Percentiles rank a stretch among this genome's conserved stretches.
Conservation (phyloP, 2,329 filamentous ascomycete species). For the Gyromitra esculenta region DNA sequence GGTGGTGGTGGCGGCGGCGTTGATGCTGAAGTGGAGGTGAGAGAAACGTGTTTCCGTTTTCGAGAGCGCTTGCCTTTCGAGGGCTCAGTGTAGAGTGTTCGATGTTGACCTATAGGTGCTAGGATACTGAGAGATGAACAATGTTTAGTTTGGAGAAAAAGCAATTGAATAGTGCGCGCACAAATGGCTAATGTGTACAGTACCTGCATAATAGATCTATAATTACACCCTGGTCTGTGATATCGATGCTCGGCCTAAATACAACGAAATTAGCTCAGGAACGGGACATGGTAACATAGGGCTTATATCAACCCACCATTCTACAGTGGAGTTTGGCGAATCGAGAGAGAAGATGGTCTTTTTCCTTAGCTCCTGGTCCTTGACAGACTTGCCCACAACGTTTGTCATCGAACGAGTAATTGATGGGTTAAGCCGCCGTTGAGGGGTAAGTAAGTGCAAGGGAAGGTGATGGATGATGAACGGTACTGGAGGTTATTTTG, state of each 20-base stretch:
- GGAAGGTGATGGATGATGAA: background rate
- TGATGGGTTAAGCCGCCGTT: background rate
- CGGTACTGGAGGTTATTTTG: conserved; percentile 11
- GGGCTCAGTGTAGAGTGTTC: conserved; percentile 64
- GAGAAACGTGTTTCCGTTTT: conserved; percentile 65
- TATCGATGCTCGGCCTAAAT: conserved; percentile 68
- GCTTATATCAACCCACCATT: conserved; percentile 65
- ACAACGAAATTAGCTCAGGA: conserved; percentile 45
- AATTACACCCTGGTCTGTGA: conserved; percentile 70
- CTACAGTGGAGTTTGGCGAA: conserved; percentile 70
- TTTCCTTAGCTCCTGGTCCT: conserved; percentile 63
- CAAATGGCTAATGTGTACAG: conserved; percentile 11
- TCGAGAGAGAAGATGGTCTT: conserved; percentile 73
- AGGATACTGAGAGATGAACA: conserved; percentile 66
- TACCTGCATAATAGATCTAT: conserved; percentile 61
- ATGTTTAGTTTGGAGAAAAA: conserved; percentile 7
- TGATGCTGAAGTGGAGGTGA: conserved; percentile 53
- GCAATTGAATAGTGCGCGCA: conserved; percentile 4
- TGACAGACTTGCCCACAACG: conserved; percentile 15
- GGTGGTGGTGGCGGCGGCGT: conserved; percentile 62
- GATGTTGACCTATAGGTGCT: conserved; percentile 71
- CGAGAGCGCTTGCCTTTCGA: conserved; percentile 72
- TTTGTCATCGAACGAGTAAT: conserved; percentile 9
- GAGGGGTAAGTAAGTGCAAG: background rate
- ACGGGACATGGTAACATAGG: background rate